phyloP scores from a whole-genome alignment of 2,329 filamentous ascomycete genomes.

The Trichoderma sp. region DNA sequence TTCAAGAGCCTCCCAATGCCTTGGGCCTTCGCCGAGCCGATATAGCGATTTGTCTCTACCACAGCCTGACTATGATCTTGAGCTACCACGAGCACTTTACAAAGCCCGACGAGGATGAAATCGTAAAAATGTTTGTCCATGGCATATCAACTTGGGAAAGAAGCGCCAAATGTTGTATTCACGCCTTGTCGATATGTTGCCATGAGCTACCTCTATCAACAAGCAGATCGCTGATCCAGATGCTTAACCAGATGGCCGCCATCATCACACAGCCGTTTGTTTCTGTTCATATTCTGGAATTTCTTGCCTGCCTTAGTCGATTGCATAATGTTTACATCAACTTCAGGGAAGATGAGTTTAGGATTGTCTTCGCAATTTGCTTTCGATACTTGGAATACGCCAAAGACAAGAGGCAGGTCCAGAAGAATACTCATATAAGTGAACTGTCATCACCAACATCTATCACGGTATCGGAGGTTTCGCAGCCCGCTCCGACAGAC shows the following conservation, averaged over 20 bases:
- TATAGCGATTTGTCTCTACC: conserved; percentile 83
- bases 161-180: conserved; percentile 89
- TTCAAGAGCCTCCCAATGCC: conserved; percentile 76
- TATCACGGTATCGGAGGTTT: conserved; percentile 24
- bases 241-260: conserved; percentile 89
- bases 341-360: conserved; percentile 87
- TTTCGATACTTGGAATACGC: conserved; percentile 91
- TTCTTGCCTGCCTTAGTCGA: conserved; percentile 83
- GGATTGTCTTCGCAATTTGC: conserved; percentile 91
- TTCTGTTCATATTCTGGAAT: conserved; percentile 92
- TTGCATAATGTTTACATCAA: conserved; percentile 83
- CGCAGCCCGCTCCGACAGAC: conserved; percentile 47
- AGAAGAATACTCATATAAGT: conserved; percentile 44
- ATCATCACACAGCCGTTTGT: conserved; percentile 93
- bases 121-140: conserved; percentile 80
- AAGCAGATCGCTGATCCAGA: conserved; percentile 78
- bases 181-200: conserved; percentile 90
- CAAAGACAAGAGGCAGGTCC: conserved; percentile 59
- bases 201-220: conserved; percentile 88
- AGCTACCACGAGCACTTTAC: conserved; percentile 86
- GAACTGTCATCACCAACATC: conserved; percentile 40
- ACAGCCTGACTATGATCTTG: conserved; percentile 80
- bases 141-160: conserved; percentile 82
- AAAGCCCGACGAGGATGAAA: conserved; percentile 83
- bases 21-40: conserved; percentile 82